Evolutionary conservation across 176 grass and related monocot species (phyloP).

Genomic region (Oryza nivara): DNA sequence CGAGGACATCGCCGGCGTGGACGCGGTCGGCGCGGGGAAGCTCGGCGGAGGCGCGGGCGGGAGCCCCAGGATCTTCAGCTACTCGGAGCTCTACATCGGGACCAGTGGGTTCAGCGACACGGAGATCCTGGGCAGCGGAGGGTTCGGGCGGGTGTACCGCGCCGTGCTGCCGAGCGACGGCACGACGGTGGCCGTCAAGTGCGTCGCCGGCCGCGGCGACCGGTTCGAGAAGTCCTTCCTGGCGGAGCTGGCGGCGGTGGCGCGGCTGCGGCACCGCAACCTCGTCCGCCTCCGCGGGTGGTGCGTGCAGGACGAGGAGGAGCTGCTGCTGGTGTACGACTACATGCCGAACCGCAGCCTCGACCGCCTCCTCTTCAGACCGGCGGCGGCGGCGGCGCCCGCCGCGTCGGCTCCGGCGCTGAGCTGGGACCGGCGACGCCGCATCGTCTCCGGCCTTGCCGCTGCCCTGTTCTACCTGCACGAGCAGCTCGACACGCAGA

Average conservation of each 20-base stretch:
- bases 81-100: conserved; percentile 86
- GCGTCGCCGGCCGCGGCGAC: conserved; percentile 63
- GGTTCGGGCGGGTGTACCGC: conserved; percentile 76
- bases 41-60: conserved; percentile 6
- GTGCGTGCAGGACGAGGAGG: conserved; percentile 64
- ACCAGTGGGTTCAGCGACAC: conserved; percentile 76
- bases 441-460: conserved; percentile 67
- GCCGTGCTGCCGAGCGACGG: conserved; percentile 81
- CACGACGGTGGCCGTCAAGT: conserved; percentile 83
- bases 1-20: conserved; percentile 54
- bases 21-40: conserved; percentile 3
- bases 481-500: conserved; percentile 91
- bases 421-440: conserved; percentile 59
- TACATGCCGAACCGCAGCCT: conserved; percentile 98
- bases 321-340: conserved; percentile 30
- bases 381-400: conserved; percentile 3
- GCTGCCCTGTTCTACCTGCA: conserved; percentile 84
- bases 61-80: conserved; percentile 78
- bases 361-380: conserved; percentile 72
- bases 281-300: conserved; percentile 77
- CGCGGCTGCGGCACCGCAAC: conserved; percentile 84
- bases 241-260: conserved; percentile 77
- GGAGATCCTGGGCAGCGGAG: conserved; percentile 77
- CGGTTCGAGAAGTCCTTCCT: conserved; percentile 80
- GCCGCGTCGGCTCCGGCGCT: conserved; percentile 9